Evolutionary conservation across 2,329 filamentous ascomycete genomes (phyloP), one percentile per base, ranked within the genome.

Genomic region (Sporothrix globosa): DNA sequence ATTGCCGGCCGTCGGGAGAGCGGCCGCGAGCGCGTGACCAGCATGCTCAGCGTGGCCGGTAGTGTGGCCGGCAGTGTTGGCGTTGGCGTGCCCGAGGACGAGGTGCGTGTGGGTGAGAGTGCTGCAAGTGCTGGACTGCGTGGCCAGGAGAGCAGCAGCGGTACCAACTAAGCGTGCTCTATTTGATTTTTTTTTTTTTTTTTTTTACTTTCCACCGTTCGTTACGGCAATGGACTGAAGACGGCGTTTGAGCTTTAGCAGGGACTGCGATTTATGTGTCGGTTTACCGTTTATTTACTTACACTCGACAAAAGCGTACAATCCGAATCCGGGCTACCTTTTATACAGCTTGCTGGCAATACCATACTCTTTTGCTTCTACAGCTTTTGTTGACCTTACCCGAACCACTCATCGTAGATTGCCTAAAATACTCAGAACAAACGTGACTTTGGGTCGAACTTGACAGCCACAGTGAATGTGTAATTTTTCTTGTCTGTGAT

Each of bases 41-140:
- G 84, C 75, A 78, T 80, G 67, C 70, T 82, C 68, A 87, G 84
- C 70, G 56, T 67, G 17, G 54, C 70, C 7, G 70, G 70, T 27
- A 87, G 84, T 70, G 76, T 82, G 5, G 73, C 80, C 0, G 79
- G 81, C 27, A 84, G 81, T 70, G 77, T 84, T 1, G 85, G 79
- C 5, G 82, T 87, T 0, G 86, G 86, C 2, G 86, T 88, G 3
- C 83, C 86, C 0, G 87, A 89, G 56, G 86, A 88, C 61, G 87
- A 88, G 76, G 78, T 90, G 56, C 82, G 83, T 67, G 86, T 90
- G 39, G 87, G 87, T 1, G 87, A 90, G 80, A 89, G 87, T 73
- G 87, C 87, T 0, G 85, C 86, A 1, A 88, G 85, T 74, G 78
- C 81, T 0, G 81, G 81, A 0, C 69, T 81, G 58, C 70, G 69